Evolutionary conservation across 2,329 filamentous ascomycete genomes (phyloP).

Genomic region (Hymenoscyphus fructigenus): DNA sequence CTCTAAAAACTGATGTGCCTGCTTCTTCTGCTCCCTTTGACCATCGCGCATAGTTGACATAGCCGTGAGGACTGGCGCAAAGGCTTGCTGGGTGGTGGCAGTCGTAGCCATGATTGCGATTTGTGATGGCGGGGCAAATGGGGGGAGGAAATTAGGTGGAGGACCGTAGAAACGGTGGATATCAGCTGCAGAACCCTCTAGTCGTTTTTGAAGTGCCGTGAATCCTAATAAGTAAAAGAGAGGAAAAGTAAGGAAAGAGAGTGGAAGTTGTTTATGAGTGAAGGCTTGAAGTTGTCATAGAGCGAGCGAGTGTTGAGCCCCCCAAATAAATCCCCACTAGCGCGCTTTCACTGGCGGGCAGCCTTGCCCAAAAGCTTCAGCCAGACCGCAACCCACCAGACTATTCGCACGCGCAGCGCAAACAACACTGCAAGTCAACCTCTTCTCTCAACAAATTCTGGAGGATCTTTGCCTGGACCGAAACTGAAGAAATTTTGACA

Average conservation of each 20-base stretch:
- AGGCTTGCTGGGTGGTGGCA: conserved; percentile 66
- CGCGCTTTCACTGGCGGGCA: conserved; percentile 11
- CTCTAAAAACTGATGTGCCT: conserved; percentile 88
- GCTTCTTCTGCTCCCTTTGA: conserved; percentile 78
- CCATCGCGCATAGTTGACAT: conserved; percentile 89
- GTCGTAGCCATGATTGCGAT: conserved; percentile 45
- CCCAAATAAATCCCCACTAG: conserved; percentile 20
- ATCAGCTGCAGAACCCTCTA: not conserved
- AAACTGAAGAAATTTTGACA: not conserved
- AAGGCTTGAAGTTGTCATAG: conserved; percentile 8
- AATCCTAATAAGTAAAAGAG: not conserved
- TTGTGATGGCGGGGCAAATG: conserved; percentile 33
- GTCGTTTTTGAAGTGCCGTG: too few relatives aligned
- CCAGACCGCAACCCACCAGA: conserved; percentile 1
- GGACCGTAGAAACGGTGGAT: conserved; percentile 2
- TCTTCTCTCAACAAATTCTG: not conserved
- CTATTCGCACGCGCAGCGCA: not conserved
- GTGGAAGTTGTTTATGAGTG: too few relatives aligned
- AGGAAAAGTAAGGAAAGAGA: conserved; percentile 12
- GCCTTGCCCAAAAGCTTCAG: conserved; percentile 18
- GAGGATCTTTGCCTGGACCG: not conserved
- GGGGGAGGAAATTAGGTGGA: conserved; percentile 7
- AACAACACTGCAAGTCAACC: not conserved
- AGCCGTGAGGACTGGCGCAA: conserved; percentile 82
- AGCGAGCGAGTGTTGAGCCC: conserved; percentile 4